These are phyloP conservation scores for Salix viminalis DNA, from an alignment of 345 rosid genomes.

Conservation along the genomic window DNA sequence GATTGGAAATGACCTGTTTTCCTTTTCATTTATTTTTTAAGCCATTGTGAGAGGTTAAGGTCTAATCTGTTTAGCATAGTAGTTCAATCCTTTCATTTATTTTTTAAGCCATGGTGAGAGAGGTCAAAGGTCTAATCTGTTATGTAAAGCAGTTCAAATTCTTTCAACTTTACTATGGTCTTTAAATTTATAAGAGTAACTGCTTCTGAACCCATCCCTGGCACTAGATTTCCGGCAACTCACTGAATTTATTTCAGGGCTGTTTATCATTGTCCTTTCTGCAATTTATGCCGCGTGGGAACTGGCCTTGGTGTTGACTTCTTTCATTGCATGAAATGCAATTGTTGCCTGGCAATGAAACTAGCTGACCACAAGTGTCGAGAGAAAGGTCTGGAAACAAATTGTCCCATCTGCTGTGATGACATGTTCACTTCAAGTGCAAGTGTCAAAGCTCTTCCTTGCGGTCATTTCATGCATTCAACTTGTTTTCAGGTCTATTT, in stretches of 20 bases:
- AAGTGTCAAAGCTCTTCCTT: constrained; percentile 55
- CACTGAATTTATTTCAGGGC: constrained; percentile 33
- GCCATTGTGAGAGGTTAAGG: not conserved
- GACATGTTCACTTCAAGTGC: constrained; percentile 53
- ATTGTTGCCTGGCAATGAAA: constrained; percentile 56
- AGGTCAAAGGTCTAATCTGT: not conserved
- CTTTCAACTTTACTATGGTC: not conserved
- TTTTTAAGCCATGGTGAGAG: not conserved
- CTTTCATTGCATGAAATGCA: constrained; percentile 64
- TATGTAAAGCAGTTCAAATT: not conserved
- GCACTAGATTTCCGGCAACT: not conserved
- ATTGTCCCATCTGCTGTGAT: constrained; percentile 61
- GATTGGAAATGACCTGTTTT: not conserved
- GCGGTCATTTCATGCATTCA: constrained; percentile 67
- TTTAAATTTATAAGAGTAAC: not conserved
- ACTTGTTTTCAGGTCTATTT: constrained; percentile 54
- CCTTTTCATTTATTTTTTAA: not conserved
- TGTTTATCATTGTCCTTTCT: constrained; percentile 61
- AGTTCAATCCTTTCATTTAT: not conserved
- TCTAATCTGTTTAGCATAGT: constrained; percentile 5
- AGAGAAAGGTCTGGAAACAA: constrained; percentile 58
- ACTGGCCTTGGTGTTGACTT: constrained; percentile 60
- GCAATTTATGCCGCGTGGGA: constrained; percentile 61
- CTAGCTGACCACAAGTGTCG: constrained; percentile 55
- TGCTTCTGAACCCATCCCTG: not conserved